Conservation (phyloP, 805 yeast species). For the Hanseniaspora nectarophila region DNA sequence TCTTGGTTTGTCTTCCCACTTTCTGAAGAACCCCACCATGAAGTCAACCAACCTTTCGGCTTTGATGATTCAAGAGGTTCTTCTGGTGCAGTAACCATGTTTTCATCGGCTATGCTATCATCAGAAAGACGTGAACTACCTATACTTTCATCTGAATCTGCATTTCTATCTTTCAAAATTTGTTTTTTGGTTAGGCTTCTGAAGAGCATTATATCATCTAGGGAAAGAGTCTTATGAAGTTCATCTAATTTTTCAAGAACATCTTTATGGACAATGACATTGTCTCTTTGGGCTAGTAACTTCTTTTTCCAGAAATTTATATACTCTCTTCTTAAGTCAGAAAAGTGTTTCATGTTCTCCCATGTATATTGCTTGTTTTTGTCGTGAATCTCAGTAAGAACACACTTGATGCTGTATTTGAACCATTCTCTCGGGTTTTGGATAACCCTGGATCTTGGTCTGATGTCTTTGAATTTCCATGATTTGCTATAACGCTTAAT, state of each 20-base stretch:
- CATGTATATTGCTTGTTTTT: constrained; percentile 76
- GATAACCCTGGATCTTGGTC: constrained; percentile 42
- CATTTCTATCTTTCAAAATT: constrained; percentile 42
- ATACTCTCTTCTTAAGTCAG: constrained; percentile 62
- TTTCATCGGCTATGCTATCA: constrained; percentile 16
- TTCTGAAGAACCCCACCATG: constrained; percentile 43
- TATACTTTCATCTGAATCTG: not conserved
- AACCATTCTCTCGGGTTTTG: constrained; percentile 78
- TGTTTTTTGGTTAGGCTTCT: constrained; percentile 66
- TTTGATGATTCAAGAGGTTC: constrained; percentile 1
- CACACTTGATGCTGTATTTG: constrained; percentile 63
- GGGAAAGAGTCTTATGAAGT: constrained; percentile 50
- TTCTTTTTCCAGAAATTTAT: constrained; percentile 54
- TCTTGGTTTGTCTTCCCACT: constrained; percentile 24
- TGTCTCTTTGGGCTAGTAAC: constrained; percentile 30
- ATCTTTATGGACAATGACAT: constrained; percentile 27
- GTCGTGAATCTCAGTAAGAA: constrained; percentile 69
- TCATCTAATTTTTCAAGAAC: constrained; percentile 34
- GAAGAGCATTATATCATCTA: constrained; percentile 75
- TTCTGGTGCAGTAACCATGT: constrained; percentile 7
- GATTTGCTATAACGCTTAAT: constrained; percentile 70
- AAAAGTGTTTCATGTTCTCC: constrained; percentile 60
- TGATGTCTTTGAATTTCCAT: constrained; percentile 54
- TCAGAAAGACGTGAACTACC: constrained; percentile 16
- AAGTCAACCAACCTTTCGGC: constrained; percentile 51